Percentiles rank a stretch among this genome's conserved stretches.
Conservation (phyloP, 2,329 filamentous ascomycete genomes). For the Trichophyton equinum region DNA sequence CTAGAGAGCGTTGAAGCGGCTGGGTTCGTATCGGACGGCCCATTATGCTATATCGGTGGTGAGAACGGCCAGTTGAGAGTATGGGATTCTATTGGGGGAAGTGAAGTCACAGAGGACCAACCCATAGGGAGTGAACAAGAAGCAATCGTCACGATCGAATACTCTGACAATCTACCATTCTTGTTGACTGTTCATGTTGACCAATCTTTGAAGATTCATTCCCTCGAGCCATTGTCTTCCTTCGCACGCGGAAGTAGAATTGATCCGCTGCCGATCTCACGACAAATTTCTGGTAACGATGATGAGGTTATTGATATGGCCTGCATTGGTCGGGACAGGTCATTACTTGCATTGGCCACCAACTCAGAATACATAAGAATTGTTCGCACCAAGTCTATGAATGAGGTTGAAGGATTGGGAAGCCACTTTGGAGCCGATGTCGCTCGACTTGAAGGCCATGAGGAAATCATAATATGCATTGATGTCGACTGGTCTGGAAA, state of each 20-base stretch:
- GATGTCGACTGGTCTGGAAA: conserved; percentile 94
- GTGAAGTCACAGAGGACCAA: conserved; percentile 69
- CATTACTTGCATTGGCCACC: conserved; percentile 76
- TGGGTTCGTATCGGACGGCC: conserved; percentile 62
- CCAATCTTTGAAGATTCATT: conserved; percentile 72
- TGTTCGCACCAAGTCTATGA: conserved; percentile 45
- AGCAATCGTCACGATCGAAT: conserved; percentile 59
- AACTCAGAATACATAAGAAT: conserved; percentile 90
- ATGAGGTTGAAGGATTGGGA: conserved; percentile 27
- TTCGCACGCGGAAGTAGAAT: conserved; percentile 35
- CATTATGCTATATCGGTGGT: conserved; percentile 69
- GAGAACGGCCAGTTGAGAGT: conserved; percentile 70
- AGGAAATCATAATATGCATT: conserved; percentile 89
- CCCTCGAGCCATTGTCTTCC: conserved; percentile 28
- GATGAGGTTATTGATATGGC: conserved; percentile 95
- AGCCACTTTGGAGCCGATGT: conserved; percentile 81
- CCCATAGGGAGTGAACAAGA: conserved; percentile 46
- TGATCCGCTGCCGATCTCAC: conserved; percentile 48
- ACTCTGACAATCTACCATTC: conserved; percentile 52
- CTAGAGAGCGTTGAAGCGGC: conserved; percentile 75
- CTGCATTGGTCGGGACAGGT: conserved; percentile 68
- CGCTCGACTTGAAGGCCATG: conserved; percentile 73
- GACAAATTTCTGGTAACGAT: conserved; percentile 86
- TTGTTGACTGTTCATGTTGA: conserved; percentile 77
- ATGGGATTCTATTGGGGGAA: conserved; percentile 66